Percentiles rank a stretch among this genome's conserved stretches.
Conservation (phyloP, 1,139 yeast genomes). For the Taphrina deformans region DNA sequence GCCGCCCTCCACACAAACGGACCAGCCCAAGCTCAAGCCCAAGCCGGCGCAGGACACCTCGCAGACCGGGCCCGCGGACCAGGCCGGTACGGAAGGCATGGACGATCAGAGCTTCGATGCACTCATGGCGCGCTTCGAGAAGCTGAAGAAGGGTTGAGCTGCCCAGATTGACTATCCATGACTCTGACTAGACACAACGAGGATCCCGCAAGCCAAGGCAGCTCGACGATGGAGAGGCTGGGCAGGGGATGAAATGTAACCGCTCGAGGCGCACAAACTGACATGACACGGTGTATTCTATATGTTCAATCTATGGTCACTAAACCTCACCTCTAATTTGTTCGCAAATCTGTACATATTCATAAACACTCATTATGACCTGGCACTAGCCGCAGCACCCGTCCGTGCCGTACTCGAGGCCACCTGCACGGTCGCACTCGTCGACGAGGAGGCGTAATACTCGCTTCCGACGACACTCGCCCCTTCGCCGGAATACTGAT, state of each 20-base stretch:
- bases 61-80: conserved; percentile 45
- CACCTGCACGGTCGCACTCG: neutral
- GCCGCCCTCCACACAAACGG: conserved; percentile 30
- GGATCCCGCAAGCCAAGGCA: no score
- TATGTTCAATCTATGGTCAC: neutral
- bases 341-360: neutral
- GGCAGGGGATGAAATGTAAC: no score
- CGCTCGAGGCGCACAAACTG: neutral
- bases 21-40: conserved; percentile 5
- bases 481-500: conserved; percentile 14
- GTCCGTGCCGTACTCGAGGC: neutral
- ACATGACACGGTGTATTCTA: neutral
- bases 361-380: no score
- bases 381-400: neutral
- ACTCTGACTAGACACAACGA: no score
- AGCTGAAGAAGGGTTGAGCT: conserved; percentile 22
- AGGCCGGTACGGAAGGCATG: conserved; percentile 15
- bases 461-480: conserved; percentile 17
- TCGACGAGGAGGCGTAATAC: neutral
- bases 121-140: conserved; percentile 41
- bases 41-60: conserved; percentile 29
- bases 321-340: neutral
- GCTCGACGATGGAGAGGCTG: no score
- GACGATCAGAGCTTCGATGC: conserved; percentile 51
- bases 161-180: neutral